Percentiles rank a stretch among this genome's conserved stretches.
phyloP scores from a whole-genome alignment of 2,329 filamentous ascomycete species.

The Penicillium sp. region DNA sequence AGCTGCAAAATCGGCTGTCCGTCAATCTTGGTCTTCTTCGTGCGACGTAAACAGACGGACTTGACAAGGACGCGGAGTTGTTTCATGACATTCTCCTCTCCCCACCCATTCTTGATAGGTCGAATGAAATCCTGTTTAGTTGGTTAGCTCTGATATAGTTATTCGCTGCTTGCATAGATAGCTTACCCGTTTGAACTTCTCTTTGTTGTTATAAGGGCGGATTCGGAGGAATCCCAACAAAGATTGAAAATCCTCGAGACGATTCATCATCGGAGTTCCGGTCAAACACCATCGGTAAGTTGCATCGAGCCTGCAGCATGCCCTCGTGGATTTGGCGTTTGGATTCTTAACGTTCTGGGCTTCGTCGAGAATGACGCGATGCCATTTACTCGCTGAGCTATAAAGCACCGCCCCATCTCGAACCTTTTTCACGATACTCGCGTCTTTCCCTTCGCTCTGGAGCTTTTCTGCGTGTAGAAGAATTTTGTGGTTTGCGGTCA shows the following conservation, averaged over 20 bases:
- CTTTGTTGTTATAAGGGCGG: constrained; percentile 68
- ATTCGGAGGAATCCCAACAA: constrained; percentile 76
- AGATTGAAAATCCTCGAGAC: constrained; percentile 73
- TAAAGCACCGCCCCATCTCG: constrained; percentile 47
- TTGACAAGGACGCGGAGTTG: constrained; percentile 75
- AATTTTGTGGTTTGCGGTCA: constrained; percentile 67
- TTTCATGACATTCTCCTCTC: constrained; percentile 59
- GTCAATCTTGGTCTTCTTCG: constrained; percentile 76
- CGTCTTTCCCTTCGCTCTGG: constrained; percentile 47
- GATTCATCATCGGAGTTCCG: constrained; percentile 89
- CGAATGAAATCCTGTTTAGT: constrained; percentile 50
- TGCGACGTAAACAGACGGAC: constrained; percentile 78
- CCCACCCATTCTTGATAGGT: constrained; percentile 49
- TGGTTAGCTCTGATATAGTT: neutral
- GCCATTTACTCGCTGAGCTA: constrained; percentile 61
- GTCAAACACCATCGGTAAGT: constrained; percentile 72
- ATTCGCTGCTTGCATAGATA: neutral
- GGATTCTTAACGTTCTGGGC: constrained; percentile 80
- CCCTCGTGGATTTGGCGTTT: constrained; percentile 61
- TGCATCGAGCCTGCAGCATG: constrained; percentile 59
- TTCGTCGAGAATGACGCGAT: constrained; percentile 75
- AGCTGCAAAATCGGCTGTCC: constrained; percentile 73
- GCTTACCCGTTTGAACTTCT: constrained; percentile 60
- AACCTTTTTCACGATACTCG: neutral
- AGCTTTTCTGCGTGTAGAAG: constrained; percentile 55